Percentiles rank a stretch among this genome's conserved stretches.
These are phyloP conservation scores for Fusarium duplospermum DNA, from an alignment of 2,329 filamentous ascomycete species.

Conservation along the genomic window DNA sequence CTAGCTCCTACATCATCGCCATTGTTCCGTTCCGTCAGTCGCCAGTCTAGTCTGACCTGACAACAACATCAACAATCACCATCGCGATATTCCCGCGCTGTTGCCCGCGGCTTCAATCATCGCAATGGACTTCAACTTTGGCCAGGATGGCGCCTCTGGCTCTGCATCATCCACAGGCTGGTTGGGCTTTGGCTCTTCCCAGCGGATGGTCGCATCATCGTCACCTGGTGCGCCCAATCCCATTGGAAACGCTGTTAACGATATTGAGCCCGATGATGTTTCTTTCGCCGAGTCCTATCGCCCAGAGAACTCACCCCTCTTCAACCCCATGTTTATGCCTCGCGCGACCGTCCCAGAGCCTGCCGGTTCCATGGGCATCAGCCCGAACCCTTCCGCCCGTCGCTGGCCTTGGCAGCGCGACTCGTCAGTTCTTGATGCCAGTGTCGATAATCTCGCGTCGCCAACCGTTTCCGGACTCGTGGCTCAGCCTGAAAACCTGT, in stretches of 20 bases:
- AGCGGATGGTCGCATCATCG: slow-evolving; percentile 29
- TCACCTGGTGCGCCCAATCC: slow-evolving; percentile 29
- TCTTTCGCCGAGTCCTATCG: slow-evolving; percentile 44
- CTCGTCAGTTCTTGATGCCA: slow-evolving; percentile 8
- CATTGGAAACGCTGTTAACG: slow-evolving; percentile 12
- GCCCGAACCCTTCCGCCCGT: slow-evolving; percentile 9
- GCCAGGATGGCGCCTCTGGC: slow-evolving; percentile 25
- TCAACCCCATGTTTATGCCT: slow-evolving; percentile 32
- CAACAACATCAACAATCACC: slow-evolving; percentile 7
- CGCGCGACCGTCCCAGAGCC: slow-evolving; percentile 17
- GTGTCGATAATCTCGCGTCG: slow-evolving; percentile 16
- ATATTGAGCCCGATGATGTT: slow-evolving; percentile 24
- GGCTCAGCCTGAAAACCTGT: slow-evolving; percentile 6
- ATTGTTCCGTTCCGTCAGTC: neutral
- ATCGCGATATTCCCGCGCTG: neutral
- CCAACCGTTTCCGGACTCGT: slow-evolving; percentile 7
- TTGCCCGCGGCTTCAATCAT: neutral
- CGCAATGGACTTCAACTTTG: slow-evolving; percentile 37
- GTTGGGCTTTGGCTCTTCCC: slow-evolving; percentile 29
- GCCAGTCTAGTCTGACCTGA: neutral
- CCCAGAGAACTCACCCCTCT: slow-evolving; percentile 39
- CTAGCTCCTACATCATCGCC: slow-evolving; percentile 12
- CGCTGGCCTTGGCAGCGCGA: slow-evolving; percentile 38
- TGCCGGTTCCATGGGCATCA: slow-evolving; percentile 6
- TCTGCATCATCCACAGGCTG: slow-evolving; percentile 24